These are phyloP conservation scores for Scutellaria barbata DNA, from an alignment of 257 asterid species.

Conservation along the genomic window DNA sequence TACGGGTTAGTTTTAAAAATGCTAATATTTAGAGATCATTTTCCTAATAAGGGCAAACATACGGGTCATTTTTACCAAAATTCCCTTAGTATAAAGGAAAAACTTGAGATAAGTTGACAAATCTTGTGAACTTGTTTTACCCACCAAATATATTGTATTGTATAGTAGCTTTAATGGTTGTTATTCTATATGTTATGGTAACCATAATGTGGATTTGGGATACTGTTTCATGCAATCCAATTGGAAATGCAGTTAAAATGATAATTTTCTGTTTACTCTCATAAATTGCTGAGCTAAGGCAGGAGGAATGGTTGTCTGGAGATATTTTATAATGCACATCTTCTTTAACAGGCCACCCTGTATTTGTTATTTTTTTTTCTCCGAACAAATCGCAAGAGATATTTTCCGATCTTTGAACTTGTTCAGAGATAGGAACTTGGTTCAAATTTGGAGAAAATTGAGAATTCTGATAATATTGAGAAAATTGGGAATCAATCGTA, in stretches of 20 bases:
- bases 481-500: no score
- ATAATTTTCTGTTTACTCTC: neutral
- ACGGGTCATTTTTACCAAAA: no score
- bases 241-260: neutral
- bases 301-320: neutral
- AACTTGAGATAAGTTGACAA: neutral
- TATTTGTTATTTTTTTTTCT: no score
- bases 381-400: no score
- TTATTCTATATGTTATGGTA: neutral
- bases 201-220: neutral
- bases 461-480: no score
- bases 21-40: no score
- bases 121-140: neutral
- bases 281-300: slow-evolving; percentile 13
- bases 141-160: neutral
- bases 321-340: neutral
- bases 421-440: no score
- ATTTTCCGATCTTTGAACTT: no score
- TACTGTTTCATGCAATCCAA: neutral
- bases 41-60: no score
- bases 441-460: no score
- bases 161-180: neutral
- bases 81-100: neutral
- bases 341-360: no score
- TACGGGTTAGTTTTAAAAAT: no score